These are phyloP conservation scores for Calonectria pteridis DNA, from an alignment of 2,329 filamentous ascomycete genomes.

Conservation along the genomic window DNA sequence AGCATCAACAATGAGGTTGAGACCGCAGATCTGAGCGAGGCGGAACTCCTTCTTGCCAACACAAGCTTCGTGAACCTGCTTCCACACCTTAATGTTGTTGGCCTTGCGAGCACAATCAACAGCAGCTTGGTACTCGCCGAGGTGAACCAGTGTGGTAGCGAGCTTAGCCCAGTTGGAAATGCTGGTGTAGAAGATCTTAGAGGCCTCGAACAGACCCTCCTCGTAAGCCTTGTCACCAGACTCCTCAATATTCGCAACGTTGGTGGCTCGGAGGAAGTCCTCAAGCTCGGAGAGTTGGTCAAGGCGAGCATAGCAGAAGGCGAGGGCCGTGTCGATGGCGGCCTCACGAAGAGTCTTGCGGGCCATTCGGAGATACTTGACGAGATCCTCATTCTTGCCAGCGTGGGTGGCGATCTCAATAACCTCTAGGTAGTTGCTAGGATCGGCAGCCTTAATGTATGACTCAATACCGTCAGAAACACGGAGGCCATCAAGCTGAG, in stretches of 20 bases:
- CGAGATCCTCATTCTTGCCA: slow-evolving; percentile 96
- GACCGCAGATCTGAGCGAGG: slow-evolving; percentile 97
- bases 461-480: slow-evolving; percentile 94
- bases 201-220: slow-evolving; percentile 93
- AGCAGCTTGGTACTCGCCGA: slow-evolving; percentile 96
- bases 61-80: slow-evolving; percentile 96
- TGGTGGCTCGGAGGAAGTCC: slow-evolving; percentile 92
- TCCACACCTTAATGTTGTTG: slow-evolving; percentile 99
- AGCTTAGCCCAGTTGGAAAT: slow-evolving; percentile 99
- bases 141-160: slow-evolving; percentile 95
- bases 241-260: slow-evolving; percentile 95
- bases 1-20: slow-evolving; percentile 97
- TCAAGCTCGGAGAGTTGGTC: slow-evolving; percentile 94
- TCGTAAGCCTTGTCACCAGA: slow-evolving; percentile 98
- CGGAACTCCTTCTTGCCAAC: slow-evolving; percentile 99
- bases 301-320: slow-evolving; percentile 92
- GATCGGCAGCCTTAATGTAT: slow-evolving; percentile 94
- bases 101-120: slow-evolving; percentile 98
- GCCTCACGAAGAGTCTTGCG: slow-evolving; percentile 96
- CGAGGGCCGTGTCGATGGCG: slow-evolving; percentile 91
- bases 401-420: slow-evolving; percentile 96
- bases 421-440: slow-evolving; percentile 93
- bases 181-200: slow-evolving; percentile 98
- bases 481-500: slow-evolving; percentile 94
- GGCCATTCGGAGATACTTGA: slow-evolving; percentile 97